Conservation (phyloP, 2,329 filamentous ascomycete genomes). For the Fusarium xylarioides region DNA sequence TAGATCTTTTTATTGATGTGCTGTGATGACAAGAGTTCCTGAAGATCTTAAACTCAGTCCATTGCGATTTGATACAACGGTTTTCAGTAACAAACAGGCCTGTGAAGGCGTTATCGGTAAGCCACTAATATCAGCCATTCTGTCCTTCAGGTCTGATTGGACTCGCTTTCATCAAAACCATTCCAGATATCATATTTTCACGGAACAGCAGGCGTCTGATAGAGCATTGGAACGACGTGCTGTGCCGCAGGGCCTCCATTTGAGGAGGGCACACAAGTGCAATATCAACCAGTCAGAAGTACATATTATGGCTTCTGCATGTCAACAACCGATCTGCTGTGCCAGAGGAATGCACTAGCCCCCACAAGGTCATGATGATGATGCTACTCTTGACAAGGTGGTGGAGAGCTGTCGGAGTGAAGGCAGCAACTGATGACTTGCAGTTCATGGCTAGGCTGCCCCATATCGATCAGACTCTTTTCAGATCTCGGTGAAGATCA, state of each 20-base stretch:
- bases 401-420: neutral
- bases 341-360: conserved; percentile 20
- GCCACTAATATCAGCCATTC: conserved; percentile 4
- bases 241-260: conserved; percentile 21
- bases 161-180: conserved; percentile 26
- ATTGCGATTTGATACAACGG: neutral
- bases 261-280: conserved; percentile 20
- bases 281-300: conserved; percentile 32
- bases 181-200: conserved; percentile 29
- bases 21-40: conserved; percentile 16
- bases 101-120: neutral
- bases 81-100: neutral
- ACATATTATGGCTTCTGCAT: conserved; percentile 4
- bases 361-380: conserved; percentile 7
- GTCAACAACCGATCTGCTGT: conserved; percentile 28
- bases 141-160: conserved; percentile 26
- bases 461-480: conserved; percentile 21
- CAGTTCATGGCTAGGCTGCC: neutral
- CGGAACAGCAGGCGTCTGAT: conserved; percentile 13
- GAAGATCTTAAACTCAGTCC: conserved; percentile 10
- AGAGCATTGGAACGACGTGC: conserved; percentile 3
- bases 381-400: neutral
- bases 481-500: conserved; percentile 22
- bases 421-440: conserved; percentile 16
- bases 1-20: neutral